Percentiles rank a stretch among this genome's conserved stretches.
phyloP scores from a whole-genome alignment of 129 eudicot genomes.

The Centaurea solstitialis region DNA sequence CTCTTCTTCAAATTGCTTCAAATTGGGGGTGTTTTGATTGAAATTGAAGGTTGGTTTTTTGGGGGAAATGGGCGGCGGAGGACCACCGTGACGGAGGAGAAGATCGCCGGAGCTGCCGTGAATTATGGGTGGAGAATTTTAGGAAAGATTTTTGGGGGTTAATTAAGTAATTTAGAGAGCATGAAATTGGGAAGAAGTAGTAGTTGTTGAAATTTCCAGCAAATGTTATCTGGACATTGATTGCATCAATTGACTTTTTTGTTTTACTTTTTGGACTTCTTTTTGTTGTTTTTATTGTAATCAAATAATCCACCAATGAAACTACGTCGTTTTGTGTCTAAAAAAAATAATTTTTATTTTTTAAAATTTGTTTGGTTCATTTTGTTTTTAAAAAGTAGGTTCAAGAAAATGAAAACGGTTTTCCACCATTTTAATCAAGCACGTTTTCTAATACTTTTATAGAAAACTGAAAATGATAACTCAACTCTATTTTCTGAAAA shows the following conservation, averaged over 20 bases:
- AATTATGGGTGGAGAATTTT: not conserved
- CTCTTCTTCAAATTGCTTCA: not conserved
- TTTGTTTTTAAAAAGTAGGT: too few relatives aligned
- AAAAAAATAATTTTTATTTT: too few relatives aligned
- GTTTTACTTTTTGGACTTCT: not conserved
- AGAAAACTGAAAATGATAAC: too few relatives aligned
- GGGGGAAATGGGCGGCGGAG: not conserved
- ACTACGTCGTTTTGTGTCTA: not conserved
- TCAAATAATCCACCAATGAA: not conserved
- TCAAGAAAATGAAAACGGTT: too few relatives aligned
- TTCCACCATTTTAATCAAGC: too few relatives aligned
- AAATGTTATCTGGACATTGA: constrained; percentile 22
- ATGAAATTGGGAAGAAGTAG: not conserved
- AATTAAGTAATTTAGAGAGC: not conserved
- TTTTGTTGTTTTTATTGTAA: not conserved
- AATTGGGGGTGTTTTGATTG: not conserved
- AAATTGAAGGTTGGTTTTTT: not conserved
- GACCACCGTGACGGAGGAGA: not conserved
- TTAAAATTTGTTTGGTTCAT: too few relatives aligned
- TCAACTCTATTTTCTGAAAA: too few relatives aligned
- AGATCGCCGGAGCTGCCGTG: not conserved
- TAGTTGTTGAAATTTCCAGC: constrained; percentile 21
- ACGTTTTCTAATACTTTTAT: too few relatives aligned
- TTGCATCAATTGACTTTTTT: constrained; percentile 23
- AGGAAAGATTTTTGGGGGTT: not conserved